phyloP scores from a whole-genome alignment of 305 asterid genomes.

The Fraxinus nigra region DNA sequence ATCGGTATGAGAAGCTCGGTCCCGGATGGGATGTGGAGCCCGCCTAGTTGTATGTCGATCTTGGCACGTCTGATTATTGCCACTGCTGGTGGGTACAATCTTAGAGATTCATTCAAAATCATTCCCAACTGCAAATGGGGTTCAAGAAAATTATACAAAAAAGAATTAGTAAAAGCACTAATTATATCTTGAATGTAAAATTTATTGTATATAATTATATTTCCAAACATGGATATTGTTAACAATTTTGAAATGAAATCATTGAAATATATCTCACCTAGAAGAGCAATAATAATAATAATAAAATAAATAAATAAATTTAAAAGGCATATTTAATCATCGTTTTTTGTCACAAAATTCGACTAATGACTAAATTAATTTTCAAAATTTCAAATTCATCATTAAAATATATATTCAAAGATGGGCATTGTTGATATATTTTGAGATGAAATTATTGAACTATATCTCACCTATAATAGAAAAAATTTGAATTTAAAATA shows the following conservation, averaged over 20 bases:
- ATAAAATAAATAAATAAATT: no score
- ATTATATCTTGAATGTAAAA: not conserved
- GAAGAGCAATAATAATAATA: not conserved
- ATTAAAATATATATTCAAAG: no score
- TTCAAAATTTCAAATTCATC: not conserved
- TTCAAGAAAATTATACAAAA: slow-evolving; percentile 1
- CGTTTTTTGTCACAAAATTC: not conserved
- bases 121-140: slow-evolving; percentile 61
- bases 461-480: not conserved
- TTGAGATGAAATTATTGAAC: not conserved
- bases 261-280: not conserved
- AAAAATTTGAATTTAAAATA: not conserved
- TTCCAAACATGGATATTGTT: not conserved
- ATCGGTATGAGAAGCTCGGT: slow-evolving; percentile 82
- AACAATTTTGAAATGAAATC: not conserved
- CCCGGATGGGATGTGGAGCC: slow-evolving; percentile 49
- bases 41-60: slow-evolving; percentile 54
- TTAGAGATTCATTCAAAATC: slow-evolving; percentile 70
- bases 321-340: not conserved
- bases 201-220: not conserved
- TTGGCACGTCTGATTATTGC: slow-evolving; percentile 77
- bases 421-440: not conserved
- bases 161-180: not conserved
- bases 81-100: slow-evolving; percentile 88
- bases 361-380: no score